Evolutionary conservation across 176 grass and related monocot species (phyloP).

Genomic region (Paspalum notatum): DNA sequence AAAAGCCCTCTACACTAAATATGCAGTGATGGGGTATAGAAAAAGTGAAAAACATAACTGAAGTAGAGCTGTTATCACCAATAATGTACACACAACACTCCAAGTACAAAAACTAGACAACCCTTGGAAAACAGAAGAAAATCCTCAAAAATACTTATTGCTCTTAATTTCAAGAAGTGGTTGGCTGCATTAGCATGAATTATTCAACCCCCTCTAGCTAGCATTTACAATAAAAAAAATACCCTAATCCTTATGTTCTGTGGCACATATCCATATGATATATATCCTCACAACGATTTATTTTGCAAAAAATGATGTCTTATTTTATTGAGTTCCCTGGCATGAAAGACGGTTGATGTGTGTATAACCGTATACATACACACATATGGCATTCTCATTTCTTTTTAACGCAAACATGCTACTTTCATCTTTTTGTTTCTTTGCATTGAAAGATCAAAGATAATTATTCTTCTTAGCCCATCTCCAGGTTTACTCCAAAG

Average conservation of each 20-base stretch:
- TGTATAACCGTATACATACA: not conserved
- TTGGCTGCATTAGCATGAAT: not conserved
- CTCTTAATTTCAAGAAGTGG: not conserved
- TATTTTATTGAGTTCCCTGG: not conserved
- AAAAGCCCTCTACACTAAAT: not conserved
- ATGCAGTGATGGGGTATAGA: not conserved
- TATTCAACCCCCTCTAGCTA: not conserved
- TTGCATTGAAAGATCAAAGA: not conserved
- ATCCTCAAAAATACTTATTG: not conserved
- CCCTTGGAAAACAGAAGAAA: constrained; percentile 4
- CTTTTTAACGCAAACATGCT: not conserved
- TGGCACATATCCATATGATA: not conserved
- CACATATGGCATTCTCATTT: not conserved
- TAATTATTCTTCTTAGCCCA: not conserved
- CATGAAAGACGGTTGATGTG: not conserved
- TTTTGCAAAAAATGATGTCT: not conserved
- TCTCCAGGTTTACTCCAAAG: not conserved
- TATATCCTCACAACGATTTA: not conserved
- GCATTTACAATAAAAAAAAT: not conserved
- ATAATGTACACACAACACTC: not conserved
- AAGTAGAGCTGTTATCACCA: no score
- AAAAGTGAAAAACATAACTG: no score
- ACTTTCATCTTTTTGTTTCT: not conserved
- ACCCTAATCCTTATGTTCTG: not conserved
- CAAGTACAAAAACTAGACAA: not conserved